Conservation (phyloP, 352 stramenopile species). For the Plasmopara viticola region DNA sequence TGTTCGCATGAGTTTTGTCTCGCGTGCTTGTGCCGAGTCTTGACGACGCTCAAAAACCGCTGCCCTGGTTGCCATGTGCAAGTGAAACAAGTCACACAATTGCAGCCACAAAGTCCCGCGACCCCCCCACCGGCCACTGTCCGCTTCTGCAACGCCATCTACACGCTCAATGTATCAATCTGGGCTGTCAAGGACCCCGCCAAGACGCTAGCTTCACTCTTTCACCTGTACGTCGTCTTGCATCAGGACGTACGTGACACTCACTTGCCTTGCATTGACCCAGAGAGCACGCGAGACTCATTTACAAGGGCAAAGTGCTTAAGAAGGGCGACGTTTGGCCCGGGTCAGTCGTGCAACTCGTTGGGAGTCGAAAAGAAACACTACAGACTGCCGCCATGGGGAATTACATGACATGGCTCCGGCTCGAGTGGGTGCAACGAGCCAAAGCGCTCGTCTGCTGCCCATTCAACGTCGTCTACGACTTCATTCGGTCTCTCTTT, state of each 20-base stretch:
- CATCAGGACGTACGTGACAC: background rate
- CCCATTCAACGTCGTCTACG: conserved; percentile 51
- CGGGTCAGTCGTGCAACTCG: conserved; percentile 73
- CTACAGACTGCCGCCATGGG: conserved; percentile 13
- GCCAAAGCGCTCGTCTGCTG: conserved; percentile 55
- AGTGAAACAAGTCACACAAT: conserved; percentile 57
- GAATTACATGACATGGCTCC: conserved; percentile 23
- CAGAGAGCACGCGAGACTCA: conserved; percentile 66
- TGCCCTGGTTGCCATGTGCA: conserved; percentile 54
- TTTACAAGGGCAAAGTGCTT: conserved; percentile 74
- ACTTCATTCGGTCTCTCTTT: conserved; percentile 72
- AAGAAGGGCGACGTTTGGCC: conserved; percentile 82
- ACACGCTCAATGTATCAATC: conserved; percentile 73
- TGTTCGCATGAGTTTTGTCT: conserved; percentile 81
- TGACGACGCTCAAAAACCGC: conserved; percentile 53
- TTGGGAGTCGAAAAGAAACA: conserved; percentile 50
- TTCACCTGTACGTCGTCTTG: conserved; percentile 52
- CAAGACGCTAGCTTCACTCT: conserved; percentile 51
- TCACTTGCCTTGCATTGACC: background rate
- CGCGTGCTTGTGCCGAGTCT: conserved; percentile 46
- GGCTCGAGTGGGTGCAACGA: conserved; percentile 33
- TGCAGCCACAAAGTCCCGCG: conserved; percentile 16
- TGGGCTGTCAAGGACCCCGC: conserved; percentile 70
- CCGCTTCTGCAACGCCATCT: conserved; percentile 78
- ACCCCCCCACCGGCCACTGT: conserved; percentile 39